Conservation (phyloP, 2,329 filamentous ascomycete species). For the Drechslera avenae region DNA sequence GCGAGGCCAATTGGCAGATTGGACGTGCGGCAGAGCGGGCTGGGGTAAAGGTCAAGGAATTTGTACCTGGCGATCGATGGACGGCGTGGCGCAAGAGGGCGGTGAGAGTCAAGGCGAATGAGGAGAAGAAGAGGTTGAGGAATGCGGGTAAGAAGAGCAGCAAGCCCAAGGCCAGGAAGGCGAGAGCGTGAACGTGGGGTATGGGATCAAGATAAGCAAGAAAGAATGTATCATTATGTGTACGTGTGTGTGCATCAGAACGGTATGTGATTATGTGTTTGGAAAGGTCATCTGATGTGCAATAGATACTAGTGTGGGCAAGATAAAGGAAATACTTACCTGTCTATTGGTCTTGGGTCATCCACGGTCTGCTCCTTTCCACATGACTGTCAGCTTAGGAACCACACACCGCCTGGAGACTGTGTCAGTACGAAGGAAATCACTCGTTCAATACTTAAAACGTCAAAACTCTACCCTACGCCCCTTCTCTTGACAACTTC, state of each 20-base stretch:
- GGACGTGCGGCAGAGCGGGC: conserved; percentile 66
- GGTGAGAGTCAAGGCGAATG: conserved; percentile 57
- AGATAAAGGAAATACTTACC: too few species aligned
- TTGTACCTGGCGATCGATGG: conserved; percentile 65
- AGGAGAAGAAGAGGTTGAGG: conserved; percentile 61
- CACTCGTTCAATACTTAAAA: too few species aligned
- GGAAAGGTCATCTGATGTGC: background rate
- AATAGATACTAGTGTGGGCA: background rate
- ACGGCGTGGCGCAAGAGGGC: conserved; percentile 67
- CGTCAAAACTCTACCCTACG: too few species aligned
- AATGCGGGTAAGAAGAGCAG: conserved; percentile 48
- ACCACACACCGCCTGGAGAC: too few species aligned
- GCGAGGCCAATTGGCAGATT: conserved; percentile 71
- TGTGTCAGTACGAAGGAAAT: too few species aligned
- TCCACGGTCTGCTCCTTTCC: too few species aligned
- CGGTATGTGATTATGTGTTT: background rate
- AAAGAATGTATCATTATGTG: conserved; percentile 5
- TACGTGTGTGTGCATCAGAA: background rate
- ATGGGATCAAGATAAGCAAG: background rate
- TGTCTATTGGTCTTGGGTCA: too few species aligned
- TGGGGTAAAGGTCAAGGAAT: conserved; percentile 61
- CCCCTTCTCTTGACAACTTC: too few species aligned
- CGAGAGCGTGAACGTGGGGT: conserved; percentile 13
- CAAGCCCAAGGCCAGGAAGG: conserved; percentile 40
- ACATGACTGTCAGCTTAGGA: too few species aligned